Conservation (phyloP, 176 grass and related monocot genomes). For the Eleusine coracana region DNA sequence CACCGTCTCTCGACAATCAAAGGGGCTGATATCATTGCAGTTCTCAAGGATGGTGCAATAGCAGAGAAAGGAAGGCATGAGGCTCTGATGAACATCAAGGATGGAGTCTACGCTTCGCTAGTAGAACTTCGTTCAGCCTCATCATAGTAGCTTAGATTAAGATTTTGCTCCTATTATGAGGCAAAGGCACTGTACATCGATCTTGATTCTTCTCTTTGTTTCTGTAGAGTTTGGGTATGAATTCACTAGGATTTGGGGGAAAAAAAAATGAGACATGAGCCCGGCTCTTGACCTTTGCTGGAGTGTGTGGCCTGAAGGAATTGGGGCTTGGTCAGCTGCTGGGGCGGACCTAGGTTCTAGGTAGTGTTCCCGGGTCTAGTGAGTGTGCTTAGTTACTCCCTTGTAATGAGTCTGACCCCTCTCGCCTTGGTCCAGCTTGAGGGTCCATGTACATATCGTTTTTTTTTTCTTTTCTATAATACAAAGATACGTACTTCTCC, state of each 20-base stretch:
- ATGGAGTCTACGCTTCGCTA: conserved; percentile 75
- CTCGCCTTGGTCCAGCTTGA: too few species aligned
- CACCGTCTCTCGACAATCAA: conserved; percentile 77
- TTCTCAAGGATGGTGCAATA: conserved; percentile 71
- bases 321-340: too few species aligned
- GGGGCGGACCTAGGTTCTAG: too few species aligned
- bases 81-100: conserved; percentile 53
- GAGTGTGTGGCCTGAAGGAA: too few species aligned
- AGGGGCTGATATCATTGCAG: conserved; percentile 71
- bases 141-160: conserved; percentile 15
- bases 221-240: background rate
- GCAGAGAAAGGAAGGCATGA: conserved; percentile 79
- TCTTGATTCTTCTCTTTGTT: conserved; percentile 4
- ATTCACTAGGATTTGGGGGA: conserved; percentile 15
- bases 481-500: too few species aligned
- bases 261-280: background rate
- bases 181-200: background rate
- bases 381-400: too few species aligned
- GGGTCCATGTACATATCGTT: too few species aligned
- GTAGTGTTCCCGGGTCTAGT: too few species aligned
- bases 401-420: too few species aligned
- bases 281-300: too few species aligned
- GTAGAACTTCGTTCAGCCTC: conserved; percentile 55
- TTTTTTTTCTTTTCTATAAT: too few species aligned
- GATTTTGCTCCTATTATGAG: conserved; percentile 3